Evolutionary conservation across 139 green algal genomes (phyloP).

Genomic region (Nannochloris sp.): DNA sequence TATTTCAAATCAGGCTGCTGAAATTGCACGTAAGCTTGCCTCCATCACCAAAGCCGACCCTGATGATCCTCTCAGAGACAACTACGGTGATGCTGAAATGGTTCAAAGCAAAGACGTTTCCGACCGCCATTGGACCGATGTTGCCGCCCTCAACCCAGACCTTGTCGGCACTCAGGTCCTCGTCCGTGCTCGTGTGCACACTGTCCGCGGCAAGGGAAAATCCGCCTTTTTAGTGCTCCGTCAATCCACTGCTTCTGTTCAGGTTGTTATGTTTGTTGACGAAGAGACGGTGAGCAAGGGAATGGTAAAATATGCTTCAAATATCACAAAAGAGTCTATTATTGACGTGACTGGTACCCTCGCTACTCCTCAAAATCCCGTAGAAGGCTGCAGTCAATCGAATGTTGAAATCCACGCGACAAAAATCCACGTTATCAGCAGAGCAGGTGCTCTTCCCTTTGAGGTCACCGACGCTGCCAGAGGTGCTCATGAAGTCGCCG

Average conservation of each 20-base stretch:
- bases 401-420: constrained; percentile 76
- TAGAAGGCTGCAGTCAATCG: constrained; percentile 79
- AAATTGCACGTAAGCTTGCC: constrained; percentile 57
- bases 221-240: constrained; percentile 90
- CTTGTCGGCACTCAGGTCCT: constrained; percentile 54
- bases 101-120: constrained; percentile 67
- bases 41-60: constrained; percentile 55
- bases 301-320: constrained; percentile 96
- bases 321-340: constrained; percentile 87
- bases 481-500: constrained; percentile 33
- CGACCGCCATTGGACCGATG: constrained; percentile 43
- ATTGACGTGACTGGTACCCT: constrained; percentile 83
- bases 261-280: constrained; percentile 82
- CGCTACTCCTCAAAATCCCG: constrained; percentile 34
- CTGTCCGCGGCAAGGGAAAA: constrained; percentile 91
- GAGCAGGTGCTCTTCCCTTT: constrained; percentile 73
- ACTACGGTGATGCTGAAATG: constrained; percentile 83
- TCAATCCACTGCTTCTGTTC: constrained; percentile 74
- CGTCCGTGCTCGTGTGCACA: constrained; percentile 76
- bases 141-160: constrained; percentile 35
- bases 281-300: constrained; percentile 76
- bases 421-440: constrained; percentile 48
- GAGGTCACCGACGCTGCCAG: constrained; percentile 66
- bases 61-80: constrained; percentile 74
- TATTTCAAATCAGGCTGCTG: constrained; percentile 43